Base-by-base conservation (phyloP, 83 land plant species). In the Larix sibirica region DNA sequence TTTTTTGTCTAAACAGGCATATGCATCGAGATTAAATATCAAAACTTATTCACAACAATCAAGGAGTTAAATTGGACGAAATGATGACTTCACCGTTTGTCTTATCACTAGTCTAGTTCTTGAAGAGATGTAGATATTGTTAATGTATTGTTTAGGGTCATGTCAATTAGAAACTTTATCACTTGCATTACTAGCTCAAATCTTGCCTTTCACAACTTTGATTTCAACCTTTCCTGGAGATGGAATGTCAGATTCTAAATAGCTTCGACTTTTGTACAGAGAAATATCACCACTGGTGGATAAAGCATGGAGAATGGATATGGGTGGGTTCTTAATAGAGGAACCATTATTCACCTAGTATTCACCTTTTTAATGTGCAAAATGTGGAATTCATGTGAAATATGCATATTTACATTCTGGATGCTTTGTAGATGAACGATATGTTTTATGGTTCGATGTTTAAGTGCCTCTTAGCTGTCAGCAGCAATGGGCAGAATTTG, bases 221-320 rank as follows among this genome's bases (percentile, higher is more conserved):
- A 67, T 26, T 20, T 67, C 21, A 18, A 81, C 47, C 40, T 33
- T 36, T 67, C 65, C 54, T 20, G 65, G 82, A 4, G 28, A 38
- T 47, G 77, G 17, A 7, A 83, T 77, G 26, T n/a, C 17, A 8
- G 17, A 71, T 44, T 77, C 44, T 56, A 5, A 38, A 17, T 26
- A 38, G 17, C 36, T 36, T 77, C 4, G 31, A 65, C 9, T 61
- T 21, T 77, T 59, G 21, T 89, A 54, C 90, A 95, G 98, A 83
- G 99, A 97, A 87, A 58, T 97, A 84, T 81, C 94, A 59, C 80
- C 90, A 73, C 66, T 93, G 28, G 99, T 97, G 63, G 99, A 97
- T 84, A 87, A 81, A n/a, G 93, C 98, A 36, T 97, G 99, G 99
- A 87, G 85, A 75, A 97, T 97, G 98, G 92, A 95, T 60, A 94